Percentiles rank a stretch among this genome's conserved stretches.
These are phyloP conservation scores for Diplodia mutila DNA, from an alignment of 2,329 filamentous ascomycete genomes.

Conservation along the genomic window DNA sequence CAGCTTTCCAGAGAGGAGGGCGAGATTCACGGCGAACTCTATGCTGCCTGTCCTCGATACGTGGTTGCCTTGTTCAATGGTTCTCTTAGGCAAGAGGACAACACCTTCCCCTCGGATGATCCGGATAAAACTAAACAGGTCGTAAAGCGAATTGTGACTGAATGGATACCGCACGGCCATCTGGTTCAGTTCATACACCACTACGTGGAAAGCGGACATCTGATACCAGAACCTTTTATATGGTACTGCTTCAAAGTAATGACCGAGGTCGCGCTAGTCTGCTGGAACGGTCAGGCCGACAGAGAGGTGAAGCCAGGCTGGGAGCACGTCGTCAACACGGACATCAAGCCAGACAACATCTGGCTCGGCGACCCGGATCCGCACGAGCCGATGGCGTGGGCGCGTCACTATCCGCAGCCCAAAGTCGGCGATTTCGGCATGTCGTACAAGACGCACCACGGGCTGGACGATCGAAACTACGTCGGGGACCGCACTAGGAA, in stretches of 20 bases:
- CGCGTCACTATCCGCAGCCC: not conserved
- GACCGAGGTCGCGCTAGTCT: not conserved
- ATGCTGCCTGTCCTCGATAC: not conserved
- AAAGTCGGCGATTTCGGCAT: not conserved
- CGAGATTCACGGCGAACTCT: not conserved
- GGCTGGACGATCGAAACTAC: not conserved
- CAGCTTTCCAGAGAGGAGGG: not conserved
- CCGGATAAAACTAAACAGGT: no score
- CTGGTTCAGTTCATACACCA: not conserved
- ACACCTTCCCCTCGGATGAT: no score
- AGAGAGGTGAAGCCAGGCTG: not conserved
- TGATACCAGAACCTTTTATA: not conserved
- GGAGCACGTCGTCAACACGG: not conserved
- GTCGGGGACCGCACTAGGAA: no score
- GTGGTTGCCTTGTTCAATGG: not conserved
- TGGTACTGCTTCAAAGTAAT: constrained; percentile 7
- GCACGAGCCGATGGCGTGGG: not conserved
- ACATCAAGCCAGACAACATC: not conserved
- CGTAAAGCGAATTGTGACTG: not conserved
- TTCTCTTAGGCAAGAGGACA: not conserved
- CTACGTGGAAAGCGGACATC: not conserved
- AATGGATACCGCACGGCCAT: not conserved
- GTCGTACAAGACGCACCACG: not conserved
- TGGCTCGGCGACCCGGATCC: not conserved
- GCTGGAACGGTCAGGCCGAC: not conserved